A percentile compares a stretch with the other conserved stretches of the same genome.
Evolutionary conservation across 495 filamentous ascomycete genomes (phyloP).

Genomic region (Penicillium argentinense): DNA sequence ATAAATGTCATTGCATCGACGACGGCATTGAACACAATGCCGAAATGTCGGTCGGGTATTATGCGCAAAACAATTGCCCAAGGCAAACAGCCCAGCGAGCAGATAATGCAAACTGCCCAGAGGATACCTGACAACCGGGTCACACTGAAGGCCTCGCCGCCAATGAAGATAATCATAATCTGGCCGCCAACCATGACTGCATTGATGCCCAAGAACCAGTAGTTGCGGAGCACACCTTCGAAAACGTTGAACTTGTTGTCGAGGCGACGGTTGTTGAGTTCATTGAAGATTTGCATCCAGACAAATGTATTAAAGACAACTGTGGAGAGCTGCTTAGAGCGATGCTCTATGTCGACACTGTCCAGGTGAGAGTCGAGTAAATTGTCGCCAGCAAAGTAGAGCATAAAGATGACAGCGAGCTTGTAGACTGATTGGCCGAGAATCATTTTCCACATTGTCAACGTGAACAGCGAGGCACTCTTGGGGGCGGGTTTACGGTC

Average conservation of each 20-base stretch:
- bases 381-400: slow-evolving; percentile 67
- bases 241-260: slow-evolving; percentile 92
- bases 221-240: slow-evolving; percentile 74
- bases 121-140: slow-evolving; percentile 62
- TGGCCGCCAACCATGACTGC: slow-evolving; percentile 76
- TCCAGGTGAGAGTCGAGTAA: slow-evolving; percentile 56
- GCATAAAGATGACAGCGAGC: slow-evolving; percentile 70
- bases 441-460: slow-evolving; percentile 97
- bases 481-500: slow-evolving; percentile 83
- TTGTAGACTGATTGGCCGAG: slow-evolving; percentile 83
- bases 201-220: slow-evolving; percentile 80
- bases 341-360: slow-evolving; percentile 26
- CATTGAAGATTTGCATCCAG: slow-evolving; percentile 97
- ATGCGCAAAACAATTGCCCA: slow-evolving; percentile 71
- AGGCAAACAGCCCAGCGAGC: slow-evolving; percentile 70
- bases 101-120: slow-evolving; percentile 74
- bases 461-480: slow-evolving; percentile 70
- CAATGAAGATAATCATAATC: slow-evolving; percentile 77
- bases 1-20: slow-evolving; percentile 23
- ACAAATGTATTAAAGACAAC: slow-evolving; percentile 94
- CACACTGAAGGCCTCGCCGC: slow-evolving; percentile 72
- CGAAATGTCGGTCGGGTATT: slow-evolving; percentile 60
- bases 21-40: slow-evolving; percentile 37
- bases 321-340: slow-evolving; percentile 57
- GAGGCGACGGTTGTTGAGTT: slow-evolving; percentile 88